These are phyloP conservation scores for Arthroderma sp. DNA, from an alignment of 2,329 filamentous ascomycete species.

Conservation along the genomic window DNA sequence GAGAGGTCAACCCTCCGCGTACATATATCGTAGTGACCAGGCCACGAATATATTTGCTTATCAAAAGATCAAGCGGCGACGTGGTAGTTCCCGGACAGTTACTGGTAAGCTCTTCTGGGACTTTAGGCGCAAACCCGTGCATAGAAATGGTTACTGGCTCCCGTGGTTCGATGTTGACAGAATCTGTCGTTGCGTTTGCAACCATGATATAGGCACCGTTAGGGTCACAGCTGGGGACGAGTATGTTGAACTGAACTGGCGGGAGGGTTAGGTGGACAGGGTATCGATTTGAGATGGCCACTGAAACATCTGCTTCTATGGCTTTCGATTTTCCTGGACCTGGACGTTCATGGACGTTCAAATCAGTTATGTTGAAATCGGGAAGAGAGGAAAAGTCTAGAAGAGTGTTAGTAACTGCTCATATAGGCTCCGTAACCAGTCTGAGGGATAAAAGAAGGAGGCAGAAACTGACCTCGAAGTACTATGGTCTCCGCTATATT, in stretches of 20 bases:
- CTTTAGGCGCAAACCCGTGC: constrained; percentile 56
- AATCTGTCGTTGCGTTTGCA: constrained; percentile 59
- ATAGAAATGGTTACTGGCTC: constrained; percentile 57
- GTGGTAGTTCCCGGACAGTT: constrained; percentile 63
- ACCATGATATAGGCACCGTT: constrained; percentile 64
- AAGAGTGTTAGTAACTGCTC: background rate
- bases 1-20: constrained; percentile 58
- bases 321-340: constrained; percentile 45
- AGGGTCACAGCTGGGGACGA: constrained; percentile 68
- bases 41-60: constrained; percentile 72
- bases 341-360: constrained; percentile 64
- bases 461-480: constrained; percentile 57
- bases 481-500: constrained; percentile 59
- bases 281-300: constrained; percentile 63
- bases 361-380: constrained; percentile 65
- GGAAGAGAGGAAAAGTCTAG: constrained; percentile 63
- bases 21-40: constrained; percentile 69
- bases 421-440: background rate
- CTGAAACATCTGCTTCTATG: constrained; percentile 67
- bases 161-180: constrained; percentile 56
- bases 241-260: constrained; percentile 67
- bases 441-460: constrained; percentile 15
- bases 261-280: constrained; percentile 67
- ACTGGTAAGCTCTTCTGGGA: constrained; percentile 61
- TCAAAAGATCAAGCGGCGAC: constrained; percentile 72